Conservation (phyloP, 257 asterid species). For the Cruciata laevipes region DNA sequence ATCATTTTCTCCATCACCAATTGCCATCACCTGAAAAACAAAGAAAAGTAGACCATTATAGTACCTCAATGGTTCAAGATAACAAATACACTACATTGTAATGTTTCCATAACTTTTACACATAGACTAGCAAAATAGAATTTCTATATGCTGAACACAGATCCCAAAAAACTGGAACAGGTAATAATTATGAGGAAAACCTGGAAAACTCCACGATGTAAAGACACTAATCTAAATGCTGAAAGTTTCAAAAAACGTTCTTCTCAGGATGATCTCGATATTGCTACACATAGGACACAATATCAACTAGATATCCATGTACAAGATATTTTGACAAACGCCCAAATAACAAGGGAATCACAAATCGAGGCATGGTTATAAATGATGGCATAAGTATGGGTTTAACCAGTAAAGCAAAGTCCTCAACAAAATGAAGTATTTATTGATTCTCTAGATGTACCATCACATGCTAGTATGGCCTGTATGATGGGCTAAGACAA, state of each 20-base stretch:
- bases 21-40: slow-evolving; percentile 69
- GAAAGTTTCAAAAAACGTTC: neutral
- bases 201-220: neutral
- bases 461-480: neutral
- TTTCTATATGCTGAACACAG: too few species aligned
- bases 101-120: neutral
- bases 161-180: neutral
- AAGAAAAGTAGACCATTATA: neutral
- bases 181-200: neutral
- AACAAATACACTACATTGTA: neutral
- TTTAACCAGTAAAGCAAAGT: neutral
- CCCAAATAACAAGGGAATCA: neutral
- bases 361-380: neutral
- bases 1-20: slow-evolving; percentile 98
- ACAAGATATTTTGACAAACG: neutral
- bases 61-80: neutral
- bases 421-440: neutral
- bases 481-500: neutral
- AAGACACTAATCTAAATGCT: neutral
- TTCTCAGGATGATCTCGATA: neutral
- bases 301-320: neutral
- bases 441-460: neutral
- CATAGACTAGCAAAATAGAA: neutral
- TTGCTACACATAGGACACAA: neutral
- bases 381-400: neutral